Evolutionary conservation across 495 filamentous ascomycete species (phyloP).

Genomic region (Annulohypoxylon moriforme): DNA sequence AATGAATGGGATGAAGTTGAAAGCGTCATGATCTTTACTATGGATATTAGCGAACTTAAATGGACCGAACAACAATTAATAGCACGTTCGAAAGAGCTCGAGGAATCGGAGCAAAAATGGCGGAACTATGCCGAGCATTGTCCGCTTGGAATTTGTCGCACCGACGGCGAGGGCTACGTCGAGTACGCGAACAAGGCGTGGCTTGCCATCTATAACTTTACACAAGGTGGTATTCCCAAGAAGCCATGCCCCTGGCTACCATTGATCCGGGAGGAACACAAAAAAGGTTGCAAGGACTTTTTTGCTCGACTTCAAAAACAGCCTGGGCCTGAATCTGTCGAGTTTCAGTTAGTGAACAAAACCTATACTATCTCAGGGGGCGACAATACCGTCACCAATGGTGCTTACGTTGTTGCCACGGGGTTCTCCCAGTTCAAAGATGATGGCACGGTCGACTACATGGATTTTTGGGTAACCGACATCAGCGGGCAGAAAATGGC

Average conservation of each 20-base stretch:
- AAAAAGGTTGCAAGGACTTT: conserved; percentile 23
- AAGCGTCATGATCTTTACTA: conserved; percentile 46
- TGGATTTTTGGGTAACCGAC: conserved; percentile 55
- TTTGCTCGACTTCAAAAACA: conserved; percentile 24
- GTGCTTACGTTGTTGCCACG: conserved; percentile 27
- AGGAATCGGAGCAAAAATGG: conserved; percentile 72
- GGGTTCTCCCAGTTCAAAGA: conserved; percentile 50
- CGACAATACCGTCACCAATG: conserved; percentile 33
- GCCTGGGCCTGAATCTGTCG: conserved; percentile 29
- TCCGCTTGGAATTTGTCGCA: conserved; percentile 75
- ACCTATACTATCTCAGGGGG: conserved; percentile 38
- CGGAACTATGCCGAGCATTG: conserved; percentile 75
- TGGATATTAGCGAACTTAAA: conserved; percentile 62
- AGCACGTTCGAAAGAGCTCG: conserved; percentile 57
- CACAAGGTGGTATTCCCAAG: neutral
- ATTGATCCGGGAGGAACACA: conserved; percentile 34
- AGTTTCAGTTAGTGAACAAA: conserved; percentile 34
- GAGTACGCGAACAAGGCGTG: conserved; percentile 76
- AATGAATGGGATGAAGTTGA: conserved; percentile 43
- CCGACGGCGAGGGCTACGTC: conserved; percentile 66
- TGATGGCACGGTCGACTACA: conserved; percentile 53
- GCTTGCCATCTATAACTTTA: conserved; percentile 52
- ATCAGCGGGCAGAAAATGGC: conserved; percentile 57
- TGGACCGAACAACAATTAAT: conserved; percentile 53
- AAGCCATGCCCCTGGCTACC: conserved; percentile 34